Evolutionary conservation across 164 flowering plant genomes (phyloP).

Genomic region (Nelumbo lutea): DNA sequence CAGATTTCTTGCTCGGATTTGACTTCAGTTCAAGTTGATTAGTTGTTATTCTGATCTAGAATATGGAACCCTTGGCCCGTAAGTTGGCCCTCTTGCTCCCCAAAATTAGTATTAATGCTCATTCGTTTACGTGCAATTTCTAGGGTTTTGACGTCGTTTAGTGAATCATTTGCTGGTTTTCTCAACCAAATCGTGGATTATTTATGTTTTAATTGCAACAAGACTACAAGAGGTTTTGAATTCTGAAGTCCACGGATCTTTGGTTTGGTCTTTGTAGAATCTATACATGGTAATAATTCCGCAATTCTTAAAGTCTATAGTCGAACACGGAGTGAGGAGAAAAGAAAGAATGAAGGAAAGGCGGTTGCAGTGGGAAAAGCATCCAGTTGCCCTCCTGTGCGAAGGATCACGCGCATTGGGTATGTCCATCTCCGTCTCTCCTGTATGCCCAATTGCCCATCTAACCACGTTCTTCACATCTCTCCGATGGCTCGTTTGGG

Average conservation of each 20-base stretch:
- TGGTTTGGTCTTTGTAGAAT: constrained; percentile 2
- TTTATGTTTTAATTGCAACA: too few species aligned
- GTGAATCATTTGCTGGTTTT: neutral
- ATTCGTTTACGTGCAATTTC: neutral
- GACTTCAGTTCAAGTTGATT: neutral
- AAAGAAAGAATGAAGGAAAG: constrained; percentile 30
- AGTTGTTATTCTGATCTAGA: neutral
- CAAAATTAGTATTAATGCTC: neutral
- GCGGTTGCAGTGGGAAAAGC: constrained; percentile 13
- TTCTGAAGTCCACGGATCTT: neutral
- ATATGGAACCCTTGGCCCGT: neutral
- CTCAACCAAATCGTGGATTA: neutral
- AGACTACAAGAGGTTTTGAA: neutral
- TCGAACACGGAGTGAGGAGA: constrained; percentile 20
- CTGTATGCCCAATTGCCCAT: too few species aligned
- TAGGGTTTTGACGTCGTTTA: neutral
- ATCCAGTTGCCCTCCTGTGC: constrained; percentile 18
- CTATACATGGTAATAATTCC: neutral
- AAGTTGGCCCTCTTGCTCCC: neutral
- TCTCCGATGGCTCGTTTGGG: too few species aligned
- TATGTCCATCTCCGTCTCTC: neutral
- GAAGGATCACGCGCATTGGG: constrained; percentile 12
- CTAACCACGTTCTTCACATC: too few species aligned
- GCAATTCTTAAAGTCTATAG: constrained; percentile 24
- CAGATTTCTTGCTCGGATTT: too few species aligned